Evolutionary conservation across 2,329 filamentous ascomycete species (phyloP).

Genomic region (Diaporthe australafricana): DNA sequence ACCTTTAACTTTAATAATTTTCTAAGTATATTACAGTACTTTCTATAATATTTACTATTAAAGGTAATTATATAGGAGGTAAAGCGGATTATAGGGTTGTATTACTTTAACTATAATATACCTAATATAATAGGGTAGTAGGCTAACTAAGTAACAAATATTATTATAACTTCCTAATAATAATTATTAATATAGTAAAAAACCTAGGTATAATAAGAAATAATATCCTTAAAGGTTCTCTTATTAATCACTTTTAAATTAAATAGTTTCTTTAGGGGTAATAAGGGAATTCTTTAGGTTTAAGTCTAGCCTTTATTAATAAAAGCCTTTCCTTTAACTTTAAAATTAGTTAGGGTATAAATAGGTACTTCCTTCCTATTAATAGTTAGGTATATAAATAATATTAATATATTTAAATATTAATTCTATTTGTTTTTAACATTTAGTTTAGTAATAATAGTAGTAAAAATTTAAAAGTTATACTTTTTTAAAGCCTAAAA

Average conservation of each 20-base stretch:
- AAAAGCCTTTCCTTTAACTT: neutral
- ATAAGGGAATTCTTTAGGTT: neutral
- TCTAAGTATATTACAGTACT: neutral
- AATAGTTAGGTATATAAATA: too few relatives aligned
- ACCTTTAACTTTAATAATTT: neutral
- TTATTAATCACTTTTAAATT: too few relatives aligned
- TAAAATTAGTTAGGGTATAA: neutral
- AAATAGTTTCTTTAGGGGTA: neutral
- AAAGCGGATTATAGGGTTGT: neutral
- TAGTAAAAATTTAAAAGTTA: neutral
- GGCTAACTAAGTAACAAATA: neutral
- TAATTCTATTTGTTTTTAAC: neutral
- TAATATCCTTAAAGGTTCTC: neutral
- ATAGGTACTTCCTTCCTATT: neutral
- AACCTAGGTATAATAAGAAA: neutral
- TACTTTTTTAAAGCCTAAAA: too few relatives aligned
- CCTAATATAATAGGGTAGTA: neutral
- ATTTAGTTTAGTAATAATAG: neutral
- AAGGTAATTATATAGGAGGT: neutral
- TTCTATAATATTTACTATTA: neutral
- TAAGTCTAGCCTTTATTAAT: too few relatives aligned
- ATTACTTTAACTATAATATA: neutral
- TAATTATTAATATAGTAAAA: neutral
- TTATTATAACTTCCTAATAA: neutral
- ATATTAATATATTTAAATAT: neutral